Base-by-base conservation (phyloP, 345 rosid genomes). In the Eucalyptus microcorys region DNA sequence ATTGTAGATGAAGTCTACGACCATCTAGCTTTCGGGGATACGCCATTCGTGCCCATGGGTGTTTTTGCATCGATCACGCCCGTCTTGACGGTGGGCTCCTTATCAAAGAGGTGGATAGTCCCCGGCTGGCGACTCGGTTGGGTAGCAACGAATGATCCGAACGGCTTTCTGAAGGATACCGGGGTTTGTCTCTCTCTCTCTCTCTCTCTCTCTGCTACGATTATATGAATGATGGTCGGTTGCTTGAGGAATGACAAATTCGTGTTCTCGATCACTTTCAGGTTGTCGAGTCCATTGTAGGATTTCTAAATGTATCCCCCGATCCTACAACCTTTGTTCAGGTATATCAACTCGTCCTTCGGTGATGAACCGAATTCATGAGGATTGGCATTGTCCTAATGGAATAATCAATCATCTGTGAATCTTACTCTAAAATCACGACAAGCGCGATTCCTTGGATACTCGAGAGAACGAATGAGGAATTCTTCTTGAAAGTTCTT, bases 71-170 rank as follows among this genome's bases (percentile, higher is more conserved):
- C 94, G 4, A 92, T 91, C 87, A 94, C 87, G 80, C 97, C 97
- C 10, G 90, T 96, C 45, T 13, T 96, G 53, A 96, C 96, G 7
- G 86, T 94, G n/a, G 97, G 97, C 2, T 94, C 97, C 53, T 88
- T 96, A 89, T 95, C 96, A 4, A 95, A 96, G 93, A 93, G 96
- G 90, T 96, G 95, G 97, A 53, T 96, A 30, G 97, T 95, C 89
- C 98, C 96, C 49, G 95, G 97, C 52, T 96, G 99, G 97, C 91
- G 96, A 86, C 89, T 94, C 1, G 97, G 98, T 76, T 95, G 98
- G 99, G 89, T 94, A 49, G 94, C 87, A 40, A 88, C 93, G 43
- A 92, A 88, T 88, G 96, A 95, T 88, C 95, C 97, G 4, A 88
- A 88, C 37, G 94, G 93, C 89, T 92, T 92, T 57, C 87, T 96